Evolutionary conservation across 2,329 filamentous ascomycete species (phyloP), one percentile per base, ranked within the genome.

Genomic region (Alternaria ventricosa): DNA sequence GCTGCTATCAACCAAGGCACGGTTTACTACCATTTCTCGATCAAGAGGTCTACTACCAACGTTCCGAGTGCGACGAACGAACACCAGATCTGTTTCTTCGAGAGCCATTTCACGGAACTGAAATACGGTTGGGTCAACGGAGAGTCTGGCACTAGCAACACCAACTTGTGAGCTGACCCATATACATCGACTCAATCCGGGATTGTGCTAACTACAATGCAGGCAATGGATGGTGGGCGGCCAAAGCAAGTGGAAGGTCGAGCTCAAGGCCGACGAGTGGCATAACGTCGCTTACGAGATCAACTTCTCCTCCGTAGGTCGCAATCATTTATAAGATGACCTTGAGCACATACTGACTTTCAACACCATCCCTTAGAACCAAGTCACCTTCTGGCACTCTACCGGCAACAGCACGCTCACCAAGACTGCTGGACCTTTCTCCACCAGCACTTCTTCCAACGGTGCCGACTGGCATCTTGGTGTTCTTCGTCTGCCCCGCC

Each of bases 271-370:
- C 1, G 87, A 85, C 44, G 86, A 89, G 11, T 93, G 90, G 90
- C 90, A 93, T 78, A 93, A 93, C 75, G 84, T 92, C 71, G 90
- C 90, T 51, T 92, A 92, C 73, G 89, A 89, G 76, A 91, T 92
- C 64, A 87, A 93, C 81, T 93, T 93, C 72, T 80, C 79, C 15
- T 85, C 82, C 43, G 36, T 41, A 18, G 10, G 36, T 41, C 36
- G 33, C 33, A n/a, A 2, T 36, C 33, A 1, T 33, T 4, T 33
- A 15, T 1, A 15, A 33, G 1, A 1, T 33, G 30, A 8, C 13
- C 2, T 33, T 4, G 4, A 15, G 13, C 30, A 33, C 6, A 4
- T 33, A 33, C 13, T 33, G 30, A 33, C 30, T 33, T 15, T 15
- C 3, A 8, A 33, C 6, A 15, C 6, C 13, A 33, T 4, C 4